Evolutionary conservation across 345 rosid species (phyloP).

Genomic region (Ceriops zippeliana): DNA sequence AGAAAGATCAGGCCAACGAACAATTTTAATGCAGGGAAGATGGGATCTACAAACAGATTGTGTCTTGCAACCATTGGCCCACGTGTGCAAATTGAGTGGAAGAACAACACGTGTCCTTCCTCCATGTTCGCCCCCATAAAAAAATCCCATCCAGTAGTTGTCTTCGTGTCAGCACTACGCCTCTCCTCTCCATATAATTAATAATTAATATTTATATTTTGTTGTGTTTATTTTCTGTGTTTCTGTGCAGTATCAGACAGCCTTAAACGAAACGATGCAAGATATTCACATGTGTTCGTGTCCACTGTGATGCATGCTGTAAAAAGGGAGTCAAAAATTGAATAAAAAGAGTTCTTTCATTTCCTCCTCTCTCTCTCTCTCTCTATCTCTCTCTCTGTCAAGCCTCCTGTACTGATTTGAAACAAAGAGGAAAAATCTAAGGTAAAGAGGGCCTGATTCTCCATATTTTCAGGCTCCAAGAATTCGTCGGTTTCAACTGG

Average conservation of each 20-base stretch:
- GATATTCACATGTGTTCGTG: constrained; percentile 47
- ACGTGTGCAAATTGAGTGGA: constrained; percentile 6
- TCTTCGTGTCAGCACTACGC: constrained; percentile 21
- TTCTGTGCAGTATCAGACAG: neutral
- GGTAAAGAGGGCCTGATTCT: constrained; percentile 13
- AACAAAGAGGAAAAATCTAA: neutral
- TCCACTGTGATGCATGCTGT: constrained; percentile 15
- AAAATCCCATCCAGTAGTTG: constrained; percentile 24
- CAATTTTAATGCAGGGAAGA: neutral
- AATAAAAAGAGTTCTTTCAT: neutral
- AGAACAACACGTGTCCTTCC: constrained; percentile 45
- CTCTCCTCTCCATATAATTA: too few species aligned
- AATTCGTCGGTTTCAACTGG: constrained; percentile 31
- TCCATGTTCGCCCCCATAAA: constrained; percentile 26
- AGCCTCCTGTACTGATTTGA: neutral
- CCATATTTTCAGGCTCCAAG: neutral
- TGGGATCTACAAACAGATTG: neutral
- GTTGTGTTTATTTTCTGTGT: too few species aligned
- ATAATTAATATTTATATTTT: too few species aligned
- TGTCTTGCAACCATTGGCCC: neutral
- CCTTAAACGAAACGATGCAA: constrained; percentile 33
- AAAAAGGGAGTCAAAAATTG: neutral
- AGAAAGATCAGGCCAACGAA: too few species aligned
- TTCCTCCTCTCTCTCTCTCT: constrained; percentile 1
- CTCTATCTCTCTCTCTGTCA: constrained; percentile 7